Evolutionary conservation across 345 rosid species (phyloP).

Genomic region (Rhodamnia rubescens): DNA sequence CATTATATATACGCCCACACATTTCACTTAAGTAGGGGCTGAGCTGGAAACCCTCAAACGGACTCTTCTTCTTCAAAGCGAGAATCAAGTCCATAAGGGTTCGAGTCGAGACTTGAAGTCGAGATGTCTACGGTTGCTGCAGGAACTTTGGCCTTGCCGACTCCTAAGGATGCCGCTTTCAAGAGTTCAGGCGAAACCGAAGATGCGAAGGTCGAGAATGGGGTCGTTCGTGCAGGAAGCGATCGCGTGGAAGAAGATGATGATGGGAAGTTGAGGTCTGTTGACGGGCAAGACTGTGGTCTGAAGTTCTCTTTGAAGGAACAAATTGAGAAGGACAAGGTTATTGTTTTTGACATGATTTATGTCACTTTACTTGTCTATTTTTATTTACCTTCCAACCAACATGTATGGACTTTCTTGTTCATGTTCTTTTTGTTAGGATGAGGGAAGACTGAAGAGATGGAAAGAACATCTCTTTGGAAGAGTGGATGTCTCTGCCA

Average conservation of each 20-base stretch:
- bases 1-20: not conserved
- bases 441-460: slow-evolving; percentile 11
- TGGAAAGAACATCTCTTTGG: slow-evolving; percentile 24
- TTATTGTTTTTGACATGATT: not conserved
- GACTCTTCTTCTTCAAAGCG: not conserved
- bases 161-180: not conserved
- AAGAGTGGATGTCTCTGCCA: slow-evolving; percentile 4
- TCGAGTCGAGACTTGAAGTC: not conserved
- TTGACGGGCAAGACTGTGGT: slow-evolving; percentile 1
- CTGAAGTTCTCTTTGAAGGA: slow-evolving; percentile 11
- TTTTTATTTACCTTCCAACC: not conserved
- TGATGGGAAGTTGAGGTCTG: not conserved
- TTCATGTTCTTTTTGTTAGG: not conserved
- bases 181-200: not conserved
- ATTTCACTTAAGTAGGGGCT: not conserved
- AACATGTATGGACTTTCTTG: not conserved
- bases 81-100: not conserved
- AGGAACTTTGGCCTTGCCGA: not conserved
- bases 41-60: not conserved
- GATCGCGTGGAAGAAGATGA: not conserved
- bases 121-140: not conserved
- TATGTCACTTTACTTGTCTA: not conserved
- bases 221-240: not conserved
- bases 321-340: slow-evolving; percentile 22
- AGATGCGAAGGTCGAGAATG: not conserved